A percentile compares a stretch with the other conserved stretches of the same genome.
Evolutionary conservation across 257 asterid species (phyloP).

Genomic region (Catharanthus roseus): DNA sequence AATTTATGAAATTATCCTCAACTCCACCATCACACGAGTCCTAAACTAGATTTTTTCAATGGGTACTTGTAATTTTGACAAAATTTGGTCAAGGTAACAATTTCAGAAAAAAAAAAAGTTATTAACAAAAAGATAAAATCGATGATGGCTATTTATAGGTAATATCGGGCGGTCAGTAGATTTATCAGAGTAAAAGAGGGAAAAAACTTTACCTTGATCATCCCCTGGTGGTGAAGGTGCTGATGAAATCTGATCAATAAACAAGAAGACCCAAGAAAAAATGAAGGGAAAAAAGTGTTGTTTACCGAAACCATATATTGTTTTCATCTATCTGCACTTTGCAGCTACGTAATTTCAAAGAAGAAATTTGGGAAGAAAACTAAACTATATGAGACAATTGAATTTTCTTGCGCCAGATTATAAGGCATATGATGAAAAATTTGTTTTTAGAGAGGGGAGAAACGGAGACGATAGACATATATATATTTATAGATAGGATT

Average conservation of each 20-base stretch:
- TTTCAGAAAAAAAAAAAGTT: too few relatives aligned
- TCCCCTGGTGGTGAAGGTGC: slow-evolving; percentile 30
- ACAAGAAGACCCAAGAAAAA: slow-evolving; percentile 4
- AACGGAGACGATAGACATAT: background rate
- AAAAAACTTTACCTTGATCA: slow-evolving; percentile 35
- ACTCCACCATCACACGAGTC: too few relatives aligned
- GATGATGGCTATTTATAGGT: too few relatives aligned
- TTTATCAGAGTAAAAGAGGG: too few relatives aligned
- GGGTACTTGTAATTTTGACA: too few relatives aligned
- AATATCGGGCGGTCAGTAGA: too few relatives aligned
- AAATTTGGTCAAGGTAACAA: too few relatives aligned
- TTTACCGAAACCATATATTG: background rate
- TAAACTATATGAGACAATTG: background rate
- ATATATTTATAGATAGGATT: background rate
- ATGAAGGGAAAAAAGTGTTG: background rate
- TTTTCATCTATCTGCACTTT: slow-evolving; percentile 21
- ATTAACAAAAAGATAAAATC: too few relatives aligned
- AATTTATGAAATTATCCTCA: too few relatives aligned
- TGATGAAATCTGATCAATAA: slow-evolving; percentile 20
- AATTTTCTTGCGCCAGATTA: background rate
- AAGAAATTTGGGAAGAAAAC: background rate
- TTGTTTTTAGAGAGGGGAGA: background rate
- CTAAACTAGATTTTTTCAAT: too few relatives aligned
- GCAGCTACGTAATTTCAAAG: background rate
- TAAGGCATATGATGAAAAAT: background rate